Evolutionary conservation across 1,284 basidiomycete species (phyloP).

Genomic region (Boletus calvinii): DNA sequence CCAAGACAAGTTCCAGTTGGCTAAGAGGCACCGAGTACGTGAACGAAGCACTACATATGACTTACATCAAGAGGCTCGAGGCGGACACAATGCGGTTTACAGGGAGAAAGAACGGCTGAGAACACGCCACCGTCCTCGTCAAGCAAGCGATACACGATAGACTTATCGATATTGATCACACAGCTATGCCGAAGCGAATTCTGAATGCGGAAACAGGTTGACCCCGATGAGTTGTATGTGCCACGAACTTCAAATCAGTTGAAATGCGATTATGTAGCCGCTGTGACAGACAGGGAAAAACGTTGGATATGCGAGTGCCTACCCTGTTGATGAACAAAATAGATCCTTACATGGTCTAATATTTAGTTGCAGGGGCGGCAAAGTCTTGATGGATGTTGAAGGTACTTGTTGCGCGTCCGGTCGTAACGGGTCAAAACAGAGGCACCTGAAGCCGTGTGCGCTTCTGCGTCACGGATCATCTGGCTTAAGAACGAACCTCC

Average conservation of each 20-base stretch:
- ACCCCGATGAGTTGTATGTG: no score
- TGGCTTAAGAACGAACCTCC: neutral
- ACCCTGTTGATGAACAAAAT: neutral
- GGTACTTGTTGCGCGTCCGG: neutral
- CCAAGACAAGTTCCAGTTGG: neutral
- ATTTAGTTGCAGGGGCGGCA: neutral
- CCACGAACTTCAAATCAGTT: no score
- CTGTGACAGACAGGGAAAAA: no score
- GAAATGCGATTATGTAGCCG: no score
- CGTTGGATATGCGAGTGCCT: no score
- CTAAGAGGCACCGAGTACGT: neutral
- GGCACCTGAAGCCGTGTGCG: neutral
- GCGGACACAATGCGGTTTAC: slow-evolving; percentile 27
- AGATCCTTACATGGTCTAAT: neutral
- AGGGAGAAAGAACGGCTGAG: slow-evolving; percentile 25
- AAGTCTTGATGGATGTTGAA: neutral
- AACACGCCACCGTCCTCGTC: neutral
- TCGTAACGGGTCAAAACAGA: slow-evolving; percentile 4
- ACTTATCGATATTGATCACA: slow-evolving; percentile 4
- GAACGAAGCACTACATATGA: neutral
- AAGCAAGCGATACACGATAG: neutral
- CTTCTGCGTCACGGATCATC: slow-evolving; percentile 7
- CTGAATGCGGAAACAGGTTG: no score
- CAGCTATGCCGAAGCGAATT: neutral
- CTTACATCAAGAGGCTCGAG: neutral